Base-by-base conservation (phyloP, 768 basidiomycete genomes). In the Steccherinum ochraceum region DNA sequence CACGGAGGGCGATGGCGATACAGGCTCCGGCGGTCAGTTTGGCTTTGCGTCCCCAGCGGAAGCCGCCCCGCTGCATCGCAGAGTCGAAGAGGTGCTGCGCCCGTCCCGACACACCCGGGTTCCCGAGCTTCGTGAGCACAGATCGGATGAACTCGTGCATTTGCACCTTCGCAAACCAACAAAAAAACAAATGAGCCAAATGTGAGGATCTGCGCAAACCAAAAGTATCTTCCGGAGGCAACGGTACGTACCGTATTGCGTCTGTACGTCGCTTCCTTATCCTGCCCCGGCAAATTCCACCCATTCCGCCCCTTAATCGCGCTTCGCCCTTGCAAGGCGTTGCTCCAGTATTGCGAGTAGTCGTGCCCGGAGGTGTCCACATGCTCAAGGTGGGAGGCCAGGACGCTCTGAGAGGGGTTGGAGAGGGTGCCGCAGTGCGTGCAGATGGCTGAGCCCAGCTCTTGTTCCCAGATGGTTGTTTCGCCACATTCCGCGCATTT, bases 1-100 rank as follows among this genome's bases (percentile, higher is more conserved):
- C 84, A 46, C 89, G 83, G 40, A 90, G 70, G 4, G 86, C 81
- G 50, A 90, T 75, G 21, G 81, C 76, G 23, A 90, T 69, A 43
- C 82, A 79, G 2, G 83, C 86, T 12, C 80, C 90, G 0, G 85
- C 84, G 12, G 79, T 73, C 41, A 80, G 69, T 64, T 78, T 88
- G 19, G 89, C 83, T 55, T 76, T 82, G 47, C 79, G 74, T 30
- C 90, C 89, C 89, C 89, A 93, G 30, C 78, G 78, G 61, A 80
- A 84, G 10, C 70, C 48, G 12, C 77, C 78, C 25, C 71, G 71
- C 20, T 67, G 53, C 78, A 83, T 87, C 21, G 79, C 79, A 57
- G 84, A 80, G 67, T 78, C 77, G 67, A 91, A 91, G 23, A 92
- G 66, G 50, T 73, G 72, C 52, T 75, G 76, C 12, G 84, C 84